Conservation (phyloP, 106 monocot genomes). For the Triglochin maritima region DNA sequence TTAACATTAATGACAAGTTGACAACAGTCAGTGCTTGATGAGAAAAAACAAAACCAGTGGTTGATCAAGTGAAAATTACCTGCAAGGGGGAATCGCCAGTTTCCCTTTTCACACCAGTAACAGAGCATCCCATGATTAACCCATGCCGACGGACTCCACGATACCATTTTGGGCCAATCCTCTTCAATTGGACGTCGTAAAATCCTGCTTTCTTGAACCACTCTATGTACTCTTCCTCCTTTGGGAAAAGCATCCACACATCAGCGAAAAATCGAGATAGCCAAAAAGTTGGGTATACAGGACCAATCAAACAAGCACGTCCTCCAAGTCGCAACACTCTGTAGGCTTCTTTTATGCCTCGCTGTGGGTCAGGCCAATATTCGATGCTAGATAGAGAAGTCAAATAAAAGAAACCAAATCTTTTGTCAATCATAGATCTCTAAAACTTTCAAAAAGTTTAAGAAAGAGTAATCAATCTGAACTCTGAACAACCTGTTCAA, state of each 20-base stretch:
- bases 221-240: constrained; percentile 90
- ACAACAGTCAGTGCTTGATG: background rate
- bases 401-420: background rate
- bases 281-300: constrained; percentile 97
- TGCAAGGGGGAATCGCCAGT: constrained; percentile 81
- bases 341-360: constrained; percentile 89
- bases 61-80: constrained; percentile 14
- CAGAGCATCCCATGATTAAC: constrained; percentile 93
- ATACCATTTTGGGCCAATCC: constrained; percentile 95
- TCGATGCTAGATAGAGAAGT: constrained; percentile 45
- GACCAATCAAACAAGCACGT: constrained; percentile 76
- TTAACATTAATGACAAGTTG: background rate
- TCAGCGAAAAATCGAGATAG: constrained; percentile 89
- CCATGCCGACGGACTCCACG: constrained; percentile 88
- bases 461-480: background rate
- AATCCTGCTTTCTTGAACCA: constrained; percentile 96
- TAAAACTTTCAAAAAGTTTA: background rate
- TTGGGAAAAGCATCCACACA: constrained; percentile 96
- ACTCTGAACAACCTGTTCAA: background rate
- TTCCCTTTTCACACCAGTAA: constrained; percentile 72
- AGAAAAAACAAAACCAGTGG: background rate
- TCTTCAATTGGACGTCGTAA: constrained; percentile 72
- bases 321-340: constrained; percentile 73
- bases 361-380: constrained; percentile 95
- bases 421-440: too few relatives aligned